Conservation (phyloP, 2,329 filamentous ascomycete species). For the Fusarium torulosum region DNA sequence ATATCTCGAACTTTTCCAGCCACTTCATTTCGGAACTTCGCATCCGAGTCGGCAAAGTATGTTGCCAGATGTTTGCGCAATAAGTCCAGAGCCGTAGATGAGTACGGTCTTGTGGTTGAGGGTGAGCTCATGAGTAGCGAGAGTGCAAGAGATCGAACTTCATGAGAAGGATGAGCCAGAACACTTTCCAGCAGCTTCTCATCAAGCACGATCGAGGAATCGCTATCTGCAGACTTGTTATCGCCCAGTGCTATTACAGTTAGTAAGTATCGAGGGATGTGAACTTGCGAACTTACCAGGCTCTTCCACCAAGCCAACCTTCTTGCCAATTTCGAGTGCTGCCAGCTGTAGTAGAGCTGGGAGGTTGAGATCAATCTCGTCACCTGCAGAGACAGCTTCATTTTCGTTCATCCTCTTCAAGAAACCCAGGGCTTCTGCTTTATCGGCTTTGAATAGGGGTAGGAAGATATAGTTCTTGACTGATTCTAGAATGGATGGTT, state of each 20-base stretch:
- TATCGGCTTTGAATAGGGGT: constrained; percentile 71
- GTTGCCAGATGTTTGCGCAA: constrained; percentile 75
- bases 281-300: constrained; percentile 60
- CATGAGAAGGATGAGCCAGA: constrained; percentile 67
- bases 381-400: constrained; percentile 60
- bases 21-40: constrained; percentile 86
- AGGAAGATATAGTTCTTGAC: constrained; percentile 75
- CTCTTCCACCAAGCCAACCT: constrained; percentile 76
- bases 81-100: constrained; percentile 69
- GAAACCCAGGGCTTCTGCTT: constrained; percentile 66
- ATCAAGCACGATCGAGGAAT: constrained; percentile 52
- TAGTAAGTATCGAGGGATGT: constrained; percentile 20
- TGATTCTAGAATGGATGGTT: constrained; percentile 68
- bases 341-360: constrained; percentile 73
- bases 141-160: constrained; percentile 82
- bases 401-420: constrained; percentile 68
- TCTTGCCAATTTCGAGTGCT: constrained; percentile 78
- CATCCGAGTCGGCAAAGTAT: constrained; percentile 86
- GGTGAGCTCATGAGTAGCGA: constrained; percentile 83
- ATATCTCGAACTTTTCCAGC: constrained; percentile 80
- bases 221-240: constrained; percentile 35
- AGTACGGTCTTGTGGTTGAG: constrained; percentile 80
- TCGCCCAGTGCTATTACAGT: constrained; percentile 48
- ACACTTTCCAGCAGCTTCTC: constrained; percentile 64
- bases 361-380: constrained; percentile 61